phyloP scores from a whole-genome alignment of 768 basidiomycete species.

The Punctularia strigosozonata region DNA sequence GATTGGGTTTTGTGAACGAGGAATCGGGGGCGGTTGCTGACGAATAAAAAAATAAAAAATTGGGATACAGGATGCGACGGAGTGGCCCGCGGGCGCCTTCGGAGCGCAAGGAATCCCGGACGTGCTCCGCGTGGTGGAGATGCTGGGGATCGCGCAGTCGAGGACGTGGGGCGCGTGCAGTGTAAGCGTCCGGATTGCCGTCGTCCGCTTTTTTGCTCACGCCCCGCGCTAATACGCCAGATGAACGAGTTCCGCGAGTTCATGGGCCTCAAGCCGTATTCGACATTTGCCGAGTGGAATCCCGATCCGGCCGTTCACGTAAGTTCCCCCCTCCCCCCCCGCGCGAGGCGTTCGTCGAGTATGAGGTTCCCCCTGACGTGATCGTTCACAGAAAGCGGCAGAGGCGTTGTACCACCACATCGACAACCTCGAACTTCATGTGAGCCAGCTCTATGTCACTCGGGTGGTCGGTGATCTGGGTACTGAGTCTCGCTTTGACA shows the following conservation, averaged over 20 bases:
- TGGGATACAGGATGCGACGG: slow-evolving; percentile 53
- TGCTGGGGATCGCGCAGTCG: slow-evolving; percentile 56
- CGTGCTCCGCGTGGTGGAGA: slow-evolving; percentile 53
- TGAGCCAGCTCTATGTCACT: slow-evolving; percentile 17
- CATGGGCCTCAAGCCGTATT: slow-evolving; percentile 57
- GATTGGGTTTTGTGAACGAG: no score
- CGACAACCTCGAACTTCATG: slow-evolving; percentile 72
- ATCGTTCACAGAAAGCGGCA: slow-evolving; percentile 39
- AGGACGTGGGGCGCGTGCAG: slow-evolving; percentile 65
- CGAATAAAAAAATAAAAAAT: no score
- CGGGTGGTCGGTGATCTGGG: slow-evolving; percentile 1
- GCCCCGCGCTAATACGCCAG: slow-evolving; percentile 20
- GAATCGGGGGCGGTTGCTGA: no score
- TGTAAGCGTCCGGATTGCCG: slow-evolving; percentile 22
- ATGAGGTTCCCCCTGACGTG: background rate
- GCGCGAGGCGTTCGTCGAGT: background rate
- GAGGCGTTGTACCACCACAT: slow-evolving; percentile 57
- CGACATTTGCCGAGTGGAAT: slow-evolving; percentile 64
- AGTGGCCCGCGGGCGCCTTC: slow-evolving; percentile 47
- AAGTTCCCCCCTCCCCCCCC: slow-evolving; percentile 9
- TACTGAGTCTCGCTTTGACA: no score
- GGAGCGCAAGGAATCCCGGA: slow-evolving; percentile 60
- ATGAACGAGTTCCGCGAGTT: slow-evolving; percentile 67
- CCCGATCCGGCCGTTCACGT: slow-evolving; percentile 44
- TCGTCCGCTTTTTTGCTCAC: slow-evolving; percentile 3